Evolutionary conservation across 208 protist genomes (phyloP).

Genomic region (Histomonas meleagridis): DNA sequence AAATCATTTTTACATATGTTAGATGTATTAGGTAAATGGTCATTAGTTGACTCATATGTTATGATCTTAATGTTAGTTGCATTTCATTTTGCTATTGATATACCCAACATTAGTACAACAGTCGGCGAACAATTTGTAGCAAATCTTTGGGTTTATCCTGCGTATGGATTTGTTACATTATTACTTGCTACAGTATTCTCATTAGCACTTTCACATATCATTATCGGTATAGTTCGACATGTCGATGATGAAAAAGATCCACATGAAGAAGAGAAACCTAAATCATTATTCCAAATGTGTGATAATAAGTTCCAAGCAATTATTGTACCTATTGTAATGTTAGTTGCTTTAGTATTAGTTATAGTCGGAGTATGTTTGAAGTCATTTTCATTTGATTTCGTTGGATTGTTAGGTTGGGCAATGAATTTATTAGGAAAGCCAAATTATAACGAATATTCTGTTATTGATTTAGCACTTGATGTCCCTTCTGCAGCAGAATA

Average conservation of each 20-base stretch:
- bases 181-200: not conserved
- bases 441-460: not conserved
- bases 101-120: not conserved
- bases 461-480: not conserved
- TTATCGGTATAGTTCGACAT: not conserved
- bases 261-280: not conserved
- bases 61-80: slow-evolving; percentile 72
- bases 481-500: not conserved
- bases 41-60: slow-evolving; percentile 73
- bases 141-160: slow-evolving; percentile 32
- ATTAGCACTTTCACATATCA: not conserved
- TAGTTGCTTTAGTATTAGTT: not conserved
- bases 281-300: not conserved
- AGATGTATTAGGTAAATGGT: slow-evolving; percentile 76
- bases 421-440: not conserved
- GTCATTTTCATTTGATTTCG: not conserved
- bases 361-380: not conserved
- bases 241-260: not conserved
- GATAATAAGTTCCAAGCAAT: not conserved
- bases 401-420: not conserved
- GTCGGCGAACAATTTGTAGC: not conserved
- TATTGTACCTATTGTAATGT: not conserved
- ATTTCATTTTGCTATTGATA: slow-evolving; percentile 55
- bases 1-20: slow-evolving; percentile 60
- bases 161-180: not conserved